These are phyloP conservation scores for Tricholoma hemisulphureum DNA, from an alignment of 768 basidiomycete species.

Conservation along the genomic window DNA sequence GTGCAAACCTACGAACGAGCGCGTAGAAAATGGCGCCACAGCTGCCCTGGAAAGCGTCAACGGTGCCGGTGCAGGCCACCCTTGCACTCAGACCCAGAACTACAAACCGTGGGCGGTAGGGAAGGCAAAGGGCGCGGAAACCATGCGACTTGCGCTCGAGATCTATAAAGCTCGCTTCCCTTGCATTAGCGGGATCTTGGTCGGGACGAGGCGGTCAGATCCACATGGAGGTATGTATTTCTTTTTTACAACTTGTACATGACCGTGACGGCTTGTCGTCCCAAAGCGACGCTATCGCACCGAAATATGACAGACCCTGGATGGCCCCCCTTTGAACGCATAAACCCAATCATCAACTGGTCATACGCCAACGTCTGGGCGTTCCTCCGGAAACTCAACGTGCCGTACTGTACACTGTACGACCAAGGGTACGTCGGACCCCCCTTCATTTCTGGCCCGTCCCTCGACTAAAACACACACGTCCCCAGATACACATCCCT, in stretches of 20 bases:
- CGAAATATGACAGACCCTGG: conserved; percentile 80
- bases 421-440: conserved; percentile 73
- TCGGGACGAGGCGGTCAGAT: conserved; percentile 87
- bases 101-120: conserved; percentile 37
- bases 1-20: conserved; percentile 41
- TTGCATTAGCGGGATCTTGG: conserved; percentile 74
- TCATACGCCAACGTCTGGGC: conserved; percentile 86
- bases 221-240: conserved; percentile 83
- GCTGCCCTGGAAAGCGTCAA: conserved; percentile 23
- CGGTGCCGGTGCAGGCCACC: conserved; percentile 19
- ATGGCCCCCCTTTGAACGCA: conserved; percentile 88
- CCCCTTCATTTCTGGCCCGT: not conserved
- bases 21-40: conserved; percentile 49
- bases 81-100: conserved; percentile 21
- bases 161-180: conserved; percentile 68
- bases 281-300: conserved; percentile 64
- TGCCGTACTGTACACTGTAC: conserved; percentile 89
- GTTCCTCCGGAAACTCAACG: conserved; percentile 69
- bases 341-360: conserved; percentile 98
- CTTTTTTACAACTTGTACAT: not conserved
- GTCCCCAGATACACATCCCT: conserved; percentile 89
- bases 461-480: conserved; percentile 2
- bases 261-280: not conserved
- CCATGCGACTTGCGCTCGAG: conserved; percentile 78
- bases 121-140: conserved; percentile 58